Percentiles rank a stretch among this genome's conserved stretches.
phyloP scores from a whole-genome alignment of 441 rosid species.

The Syzygium syzygioides region DNA sequence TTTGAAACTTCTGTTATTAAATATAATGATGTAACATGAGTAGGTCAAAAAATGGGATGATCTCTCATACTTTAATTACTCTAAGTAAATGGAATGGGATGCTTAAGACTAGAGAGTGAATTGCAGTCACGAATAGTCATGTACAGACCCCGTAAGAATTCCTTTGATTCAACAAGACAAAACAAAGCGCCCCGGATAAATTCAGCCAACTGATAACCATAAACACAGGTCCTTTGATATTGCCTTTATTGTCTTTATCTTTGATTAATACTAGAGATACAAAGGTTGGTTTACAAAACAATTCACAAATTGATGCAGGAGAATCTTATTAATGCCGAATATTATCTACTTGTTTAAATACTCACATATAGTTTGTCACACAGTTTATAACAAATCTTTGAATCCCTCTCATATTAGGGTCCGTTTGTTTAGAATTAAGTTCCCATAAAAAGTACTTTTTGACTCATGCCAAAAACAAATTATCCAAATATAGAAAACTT shows the following conservation, averaged over 20 bases:
- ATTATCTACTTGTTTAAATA: neutral
- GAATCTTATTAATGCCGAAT: neutral
- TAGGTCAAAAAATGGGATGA: neutral
- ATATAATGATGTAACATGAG: neutral
- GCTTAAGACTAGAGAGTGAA: neutral
- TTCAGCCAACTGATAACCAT: neutral
- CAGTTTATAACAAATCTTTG: neutral
- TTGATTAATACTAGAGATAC: neutral
- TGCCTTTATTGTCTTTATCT: neutral
- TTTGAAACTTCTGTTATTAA: neutral
- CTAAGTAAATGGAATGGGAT: neutral
- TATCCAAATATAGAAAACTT: neutral
- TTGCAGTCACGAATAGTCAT: neutral
- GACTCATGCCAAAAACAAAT: neutral
- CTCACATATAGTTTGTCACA: neutral
- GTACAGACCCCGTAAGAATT: neutral
- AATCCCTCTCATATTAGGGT: neutral
- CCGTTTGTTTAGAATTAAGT: neutral
- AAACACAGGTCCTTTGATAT: neutral
- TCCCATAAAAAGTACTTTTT: neutral
- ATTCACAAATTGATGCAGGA: neutral
- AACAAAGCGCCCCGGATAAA: neutral
- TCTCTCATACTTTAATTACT: neutral
- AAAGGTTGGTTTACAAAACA: neutral
- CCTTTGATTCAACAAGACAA: neutral